phyloP scores from a whole-genome alignment of 805 yeast species.

The Candida ascalaphidarum region DNA sequence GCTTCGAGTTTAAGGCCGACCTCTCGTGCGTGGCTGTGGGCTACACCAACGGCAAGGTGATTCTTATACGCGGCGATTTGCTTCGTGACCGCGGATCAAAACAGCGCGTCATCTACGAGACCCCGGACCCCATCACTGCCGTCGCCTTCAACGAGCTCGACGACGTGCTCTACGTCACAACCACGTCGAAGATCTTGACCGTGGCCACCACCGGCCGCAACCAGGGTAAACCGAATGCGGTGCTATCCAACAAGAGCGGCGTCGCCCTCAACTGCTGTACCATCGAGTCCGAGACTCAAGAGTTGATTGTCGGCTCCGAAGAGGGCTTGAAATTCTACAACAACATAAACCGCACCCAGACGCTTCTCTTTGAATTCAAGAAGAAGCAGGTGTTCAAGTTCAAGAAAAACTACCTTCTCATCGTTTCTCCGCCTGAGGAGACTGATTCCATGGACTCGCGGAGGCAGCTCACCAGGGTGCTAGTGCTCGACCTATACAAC shows the following conservation, averaged over 20 bases:
- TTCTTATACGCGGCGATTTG: constrained; percentile 81
- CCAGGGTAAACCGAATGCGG: constrained; percentile 48
- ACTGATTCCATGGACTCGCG: constrained; percentile 6
- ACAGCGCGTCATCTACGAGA: constrained; percentile 71
- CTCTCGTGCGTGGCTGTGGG: constrained; percentile 68
- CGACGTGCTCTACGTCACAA: constrained; percentile 54
- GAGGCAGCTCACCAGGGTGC: constrained; percentile 41
- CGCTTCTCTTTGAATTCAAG: constrained; percentile 47
- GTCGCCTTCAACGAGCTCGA: constrained; percentile 50
- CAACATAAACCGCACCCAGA: constrained; percentile 42
- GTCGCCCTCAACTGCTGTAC: constrained; percentile 43
- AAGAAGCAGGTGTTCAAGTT: constrained; percentile 45
- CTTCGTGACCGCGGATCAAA: constrained; percentile 84
- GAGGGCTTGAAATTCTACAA: constrained; percentile 61
- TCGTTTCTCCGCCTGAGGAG: constrained; percentile 42
- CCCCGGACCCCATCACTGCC: constrained; percentile 75
- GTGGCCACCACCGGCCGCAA: constrained; percentile 74
- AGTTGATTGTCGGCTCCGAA: constrained; percentile 56
- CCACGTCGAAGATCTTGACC: constrained; percentile 64
- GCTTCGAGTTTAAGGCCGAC: constrained; percentile 45
- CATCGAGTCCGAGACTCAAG: constrained; percentile 31
- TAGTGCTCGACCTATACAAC: constrained; percentile 62
- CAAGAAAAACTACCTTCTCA: constrained; percentile 43
- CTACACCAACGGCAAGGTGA: constrained; percentile 74
- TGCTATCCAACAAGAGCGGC: constrained; percentile 40